Base-by-base conservation (phyloP, 2,329 filamentous ascomycete genomes). In the Epichloe scottii region DNA sequence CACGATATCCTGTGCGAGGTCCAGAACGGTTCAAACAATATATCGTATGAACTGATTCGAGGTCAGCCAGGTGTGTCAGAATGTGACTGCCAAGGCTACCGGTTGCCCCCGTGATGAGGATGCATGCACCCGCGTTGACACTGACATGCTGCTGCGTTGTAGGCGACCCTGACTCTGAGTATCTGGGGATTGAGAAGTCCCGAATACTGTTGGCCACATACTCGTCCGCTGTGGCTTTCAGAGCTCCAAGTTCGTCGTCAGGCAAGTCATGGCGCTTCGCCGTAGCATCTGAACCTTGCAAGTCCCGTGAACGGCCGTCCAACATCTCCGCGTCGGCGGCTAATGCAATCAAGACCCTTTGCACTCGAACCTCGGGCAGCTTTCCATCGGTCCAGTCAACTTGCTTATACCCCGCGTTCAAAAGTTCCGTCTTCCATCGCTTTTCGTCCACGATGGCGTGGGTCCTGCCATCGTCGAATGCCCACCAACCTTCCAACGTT, bases 21-120 rank as follows among this genome's bases (percentile, higher is more conserved):
- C 74, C 68, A 56, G 33, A 14, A 8, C 33, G 8, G 12, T 78
- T 79, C 12, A 79, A 55, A 51, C 75, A 78, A 5, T 75, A 53
- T 0, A 68, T 60, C 3, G 40, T 51, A 3, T 48, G n/a, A 4
- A 72, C 65, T 12, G 59, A 54, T 0, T 62, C 41, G 0, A 54
- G 56, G 0, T 52, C 19, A 10, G 67, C 63, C 3, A 67, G 49
- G 5, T 62, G 41, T 1, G 53, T 49, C 3, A 67, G 66, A 1
- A 72, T 50, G 51, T 73, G 66, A 0, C 57, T 43, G 1, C 70
- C 71, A 0, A 72, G 58, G 46, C 67, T 66, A 2, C 70, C 70
- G 0, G 68, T 61, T 0, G 63, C 64, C 5, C 69, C 69, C 1
- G 69, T 71, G 4, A 73, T 57, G 2, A 71, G 52, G 1, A 72